Base-by-base conservation (phyloP, 768 basidiomycete species). In the Termitomyces sp. region DNA sequence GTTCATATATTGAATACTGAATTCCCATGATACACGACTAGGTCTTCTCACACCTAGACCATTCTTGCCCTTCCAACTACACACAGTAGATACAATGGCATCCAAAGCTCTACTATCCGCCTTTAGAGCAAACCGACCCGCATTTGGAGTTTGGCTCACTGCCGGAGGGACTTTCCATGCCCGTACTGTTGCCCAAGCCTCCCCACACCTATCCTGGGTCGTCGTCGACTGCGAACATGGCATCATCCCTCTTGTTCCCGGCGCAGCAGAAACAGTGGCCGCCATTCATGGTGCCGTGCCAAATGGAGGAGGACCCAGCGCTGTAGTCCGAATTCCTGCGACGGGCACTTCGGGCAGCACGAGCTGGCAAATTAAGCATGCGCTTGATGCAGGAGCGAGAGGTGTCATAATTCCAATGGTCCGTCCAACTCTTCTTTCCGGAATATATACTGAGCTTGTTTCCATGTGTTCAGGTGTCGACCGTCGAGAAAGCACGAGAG, bases 401-500 rank as follows among this genome's bases (percentile, higher is more conserved):
- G 86, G 88, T 0, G 72, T 88, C 5, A 64, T 90, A 44, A 82
- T 88, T 0, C 87, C 88, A 4, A 85, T 89, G 85, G 85, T 88
- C 63, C 40, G 74, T 57, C 38, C 26, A 20, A 44, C 3, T 2
- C 9, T 23, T 33, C 26, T 43, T 14, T 32, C 14, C 10, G 35
- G 5, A 4, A 40, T 38, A 3, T 52, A 28, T 10, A 5, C 16
- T 18, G 23, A 18, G 7, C 16, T 16, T 2, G 9, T 52, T 18
- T 26, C 9, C 0, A 52, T 52, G 23, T 4, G 8, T 13, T 7
- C 57, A 85, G 85, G 78, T 88, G 3, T 84, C 82, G 9, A 84
- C 77, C 12, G 79, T 78, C 5, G 78, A 73, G 20, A 83, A 86
- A 63, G 87, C 86, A 2, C 73, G 64, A 61, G 80, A 85, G 58